These are phyloP conservation scores for Ogataea dorogensis DNA, from an alignment of 805 yeast species.

Conservation along the genomic window DNA sequence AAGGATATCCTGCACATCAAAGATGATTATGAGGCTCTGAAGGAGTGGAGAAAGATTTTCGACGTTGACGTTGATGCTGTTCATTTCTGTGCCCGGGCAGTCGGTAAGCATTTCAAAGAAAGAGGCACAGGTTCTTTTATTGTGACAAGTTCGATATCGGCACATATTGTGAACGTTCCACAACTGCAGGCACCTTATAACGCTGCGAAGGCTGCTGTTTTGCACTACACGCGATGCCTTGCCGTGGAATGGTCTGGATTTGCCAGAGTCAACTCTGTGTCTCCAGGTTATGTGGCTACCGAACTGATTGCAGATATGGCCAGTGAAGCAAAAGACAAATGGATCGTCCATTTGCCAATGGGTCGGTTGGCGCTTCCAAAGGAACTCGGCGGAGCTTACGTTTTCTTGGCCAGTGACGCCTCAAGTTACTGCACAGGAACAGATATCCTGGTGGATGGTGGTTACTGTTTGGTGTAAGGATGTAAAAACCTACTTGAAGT, in stretches of 20 bases:
- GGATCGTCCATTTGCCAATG: slow-evolving; percentile 57
- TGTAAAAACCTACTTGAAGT: slow-evolving; percentile 2
- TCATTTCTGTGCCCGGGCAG: slow-evolving; percentile 72
- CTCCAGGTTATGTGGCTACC: slow-evolving; percentile 85
- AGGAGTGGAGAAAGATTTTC: slow-evolving; percentile 70
- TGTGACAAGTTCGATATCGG: slow-evolving; percentile 88
- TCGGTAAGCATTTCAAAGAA: slow-evolving; percentile 69
- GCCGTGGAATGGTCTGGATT: slow-evolving; percentile 89
- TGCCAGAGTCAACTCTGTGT: slow-evolving; percentile 79
- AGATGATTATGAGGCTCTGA: slow-evolving; percentile 43
- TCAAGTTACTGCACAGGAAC: slow-evolving; percentile 77
- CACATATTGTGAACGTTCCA: slow-evolving; percentile 82
- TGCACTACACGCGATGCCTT: slow-evolving; percentile 72
- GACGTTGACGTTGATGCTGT: slow-evolving; percentile 78
- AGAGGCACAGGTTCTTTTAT: slow-evolving; percentile 78
- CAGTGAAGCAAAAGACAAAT: slow-evolving; percentile 41
- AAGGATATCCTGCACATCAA: slow-evolving; percentile 51
- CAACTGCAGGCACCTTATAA: slow-evolving; percentile 85
- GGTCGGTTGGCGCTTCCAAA: slow-evolving; percentile 74
- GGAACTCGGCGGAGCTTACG: slow-evolving; percentile 77
- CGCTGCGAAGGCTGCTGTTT: slow-evolving; percentile 81
- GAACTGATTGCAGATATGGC: slow-evolving; percentile 56
- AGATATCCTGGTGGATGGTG: slow-evolving; percentile 79
- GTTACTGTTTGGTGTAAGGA: slow-evolving; percentile 49
- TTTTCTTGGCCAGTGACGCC: slow-evolving; percentile 79